Base-by-base conservation (phyloP, 129 eudicot species). In the Tagetes patula region DNA sequence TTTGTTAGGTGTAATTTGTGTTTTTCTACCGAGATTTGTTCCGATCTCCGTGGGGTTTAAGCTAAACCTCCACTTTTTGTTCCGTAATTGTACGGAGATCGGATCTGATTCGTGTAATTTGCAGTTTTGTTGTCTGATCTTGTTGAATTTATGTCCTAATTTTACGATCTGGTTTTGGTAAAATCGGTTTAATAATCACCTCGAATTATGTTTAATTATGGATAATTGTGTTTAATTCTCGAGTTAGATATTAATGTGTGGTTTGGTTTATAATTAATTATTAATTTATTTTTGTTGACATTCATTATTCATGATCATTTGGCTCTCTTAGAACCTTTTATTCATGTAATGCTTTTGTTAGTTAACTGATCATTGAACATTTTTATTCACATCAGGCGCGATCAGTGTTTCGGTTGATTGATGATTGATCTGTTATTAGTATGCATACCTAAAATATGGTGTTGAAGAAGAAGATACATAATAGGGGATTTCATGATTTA, bases 371-470 rank as follows among this genome's bases (percentile, higher is more conserved):
- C 30, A 68, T 68, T 13, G 37, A 60, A 14, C 31, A 73, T 71
- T 41, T 53, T 52, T 11, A 8, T 10, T 55, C 34, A 34, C 33
- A 20, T n/a, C 73, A 78, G 73, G 60, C 49, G 11, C 36, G 56
- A 69, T 33, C 50, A 27, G 67, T 58, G 69, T 13, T 54, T 54
- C 40, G 41, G 38, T 77, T 46, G 59, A 70, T 80, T 82, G 84
- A 72, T 75, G 42, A 7, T 56, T 30, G 77, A 73, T 84, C 78
- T 72, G 0, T 77, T 9, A 55, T 49, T 87, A 82, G 89, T 64
- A 83, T 87, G 95, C 80, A 71, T 89, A 66, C 76, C 67, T 87
- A 78, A 85, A 86, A 65, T 84, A 88, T 91, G 97, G 87, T 87
- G 88, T 75, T 85, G 80, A 90, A 95, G 85, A 86, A 82, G 80